These are phyloP conservation scores for Penicillium sp. DNA, from an alignment of 2,329 filamentous ascomycete genomes.

Conservation along the genomic window DNA sequence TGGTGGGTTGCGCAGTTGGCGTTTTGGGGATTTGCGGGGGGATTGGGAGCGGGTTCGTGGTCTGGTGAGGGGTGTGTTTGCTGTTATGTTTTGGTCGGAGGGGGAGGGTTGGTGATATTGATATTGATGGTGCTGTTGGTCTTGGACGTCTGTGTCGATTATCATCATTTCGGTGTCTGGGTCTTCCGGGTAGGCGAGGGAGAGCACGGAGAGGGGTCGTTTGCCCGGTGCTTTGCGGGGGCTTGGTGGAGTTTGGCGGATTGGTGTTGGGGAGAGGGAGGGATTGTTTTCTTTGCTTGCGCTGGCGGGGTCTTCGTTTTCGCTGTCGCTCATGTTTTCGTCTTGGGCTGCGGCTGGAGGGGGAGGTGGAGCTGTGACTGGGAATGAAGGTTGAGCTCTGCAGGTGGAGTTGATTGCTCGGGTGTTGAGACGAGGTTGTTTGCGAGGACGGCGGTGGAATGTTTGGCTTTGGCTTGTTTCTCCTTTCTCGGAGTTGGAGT, in stretches of 20 bases:
- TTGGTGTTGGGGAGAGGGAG: conserved; percentile 43
- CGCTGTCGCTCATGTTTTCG: conserved; percentile 20
- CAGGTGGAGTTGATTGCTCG: conserved; percentile 16
- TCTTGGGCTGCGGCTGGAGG: conserved; percentile 13
- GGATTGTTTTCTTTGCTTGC: conserved; percentile 57
- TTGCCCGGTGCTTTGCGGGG: conserved; percentile 45
- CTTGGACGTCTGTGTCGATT: conserved; percentile 29
- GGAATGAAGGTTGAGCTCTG: too few species aligned
- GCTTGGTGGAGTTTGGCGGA: conserved; percentile 40
- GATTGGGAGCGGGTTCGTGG: conserved; percentile 20
- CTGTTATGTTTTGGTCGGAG: conserved; percentile 48
- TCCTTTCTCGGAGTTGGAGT: conserved; percentile 26
- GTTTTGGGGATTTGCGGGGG: conserved; percentile 43
- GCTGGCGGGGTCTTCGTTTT: conserved; percentile 30
- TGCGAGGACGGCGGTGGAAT: conserved; percentile 18
- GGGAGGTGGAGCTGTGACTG: conserved; percentile 4
- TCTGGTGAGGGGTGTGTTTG: conserved; percentile 29
- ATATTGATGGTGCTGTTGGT: conserved; percentile 1
- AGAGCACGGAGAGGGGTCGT: conserved; percentile 48
- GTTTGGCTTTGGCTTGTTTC: conserved; percentile 29
- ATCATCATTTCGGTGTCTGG: conserved; percentile 36
- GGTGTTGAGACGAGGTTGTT: conserved; percentile 16
- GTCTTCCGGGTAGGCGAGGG: conserved; percentile 32
- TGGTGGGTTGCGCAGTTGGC: conserved; percentile 22
- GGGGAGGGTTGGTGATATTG: conserved; percentile 24